phyloP scores from a whole-genome alignment of 2,329 filamentous ascomycete genomes.

The Colletotrichum sublineola region DNA sequence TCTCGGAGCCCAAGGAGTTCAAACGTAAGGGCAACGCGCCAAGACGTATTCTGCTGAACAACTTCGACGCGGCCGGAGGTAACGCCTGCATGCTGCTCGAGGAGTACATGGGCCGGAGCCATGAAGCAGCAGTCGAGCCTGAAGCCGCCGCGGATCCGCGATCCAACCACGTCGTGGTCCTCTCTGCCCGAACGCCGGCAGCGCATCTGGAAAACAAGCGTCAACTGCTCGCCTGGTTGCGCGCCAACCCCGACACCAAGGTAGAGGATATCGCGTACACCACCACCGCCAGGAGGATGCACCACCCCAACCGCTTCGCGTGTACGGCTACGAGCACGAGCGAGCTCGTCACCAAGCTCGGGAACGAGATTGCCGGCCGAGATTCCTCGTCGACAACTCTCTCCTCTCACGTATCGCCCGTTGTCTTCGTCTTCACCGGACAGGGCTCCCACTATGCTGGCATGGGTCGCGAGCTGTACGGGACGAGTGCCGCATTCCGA shows the following conservation, averaged over 20 bases:
- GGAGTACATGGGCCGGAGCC: neutral
- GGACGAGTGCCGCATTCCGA: slow-evolving; percentile 46
- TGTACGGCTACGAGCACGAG: neutral
- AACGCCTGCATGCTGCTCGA: slow-evolving; percentile 46
- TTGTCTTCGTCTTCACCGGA: slow-evolving; percentile 56
- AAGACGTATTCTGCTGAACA: slow-evolving; percentile 51
- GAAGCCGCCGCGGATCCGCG: neutral
- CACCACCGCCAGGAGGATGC: slow-evolving; percentile 17
- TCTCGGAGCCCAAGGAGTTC: no score
- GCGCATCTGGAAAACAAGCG: slow-evolving; percentile 11
- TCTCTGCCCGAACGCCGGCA: slow-evolving; percentile 4
- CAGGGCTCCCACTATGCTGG: slow-evolving; percentile 51
- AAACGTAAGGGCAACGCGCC: neutral
- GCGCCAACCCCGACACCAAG: neutral
- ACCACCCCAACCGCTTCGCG: slow-evolving; percentile 8
- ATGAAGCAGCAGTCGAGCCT: no score
- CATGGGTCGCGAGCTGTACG: slow-evolving; percentile 50
- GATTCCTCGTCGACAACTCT: neutral
- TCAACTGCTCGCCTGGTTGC: slow-evolving; percentile 2
- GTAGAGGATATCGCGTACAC: slow-evolving; percentile 24
- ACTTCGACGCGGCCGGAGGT: slow-evolving; percentile 51
- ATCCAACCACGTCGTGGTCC: slow-evolving; percentile 2
- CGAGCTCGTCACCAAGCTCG: neutral
- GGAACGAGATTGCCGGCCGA: neutral
- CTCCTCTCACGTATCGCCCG: slow-evolving; percentile 19